Conservation (phyloP, 371 early-diverging fungal species). For the Mortierella sp. region DNA sequence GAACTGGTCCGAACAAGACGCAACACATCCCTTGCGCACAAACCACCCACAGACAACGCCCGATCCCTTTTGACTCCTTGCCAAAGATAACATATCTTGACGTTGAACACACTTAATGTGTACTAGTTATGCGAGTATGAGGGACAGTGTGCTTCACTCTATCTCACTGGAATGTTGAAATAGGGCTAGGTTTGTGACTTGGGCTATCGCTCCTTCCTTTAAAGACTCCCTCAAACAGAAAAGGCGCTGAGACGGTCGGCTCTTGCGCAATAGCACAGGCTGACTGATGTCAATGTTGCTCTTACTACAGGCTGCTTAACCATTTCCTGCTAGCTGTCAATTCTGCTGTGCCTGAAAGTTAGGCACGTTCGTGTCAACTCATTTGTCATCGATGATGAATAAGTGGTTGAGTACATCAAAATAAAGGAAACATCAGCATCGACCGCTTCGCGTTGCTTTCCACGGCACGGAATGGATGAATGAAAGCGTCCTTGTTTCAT, state of each 20-base stretch:
- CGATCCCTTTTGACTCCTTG: background rate
- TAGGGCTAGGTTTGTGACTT: background rate
- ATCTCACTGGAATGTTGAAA: too few species aligned
- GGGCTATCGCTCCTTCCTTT: background rate
- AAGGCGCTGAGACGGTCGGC: background rate
- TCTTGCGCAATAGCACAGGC: background rate
- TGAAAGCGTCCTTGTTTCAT: background rate
- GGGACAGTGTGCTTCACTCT: background rate
- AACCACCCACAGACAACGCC: conserved; percentile 2
- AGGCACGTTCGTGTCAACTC: background rate
- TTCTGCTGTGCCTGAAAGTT: background rate
- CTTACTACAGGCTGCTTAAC: background rate
- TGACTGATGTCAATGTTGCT: background rate
- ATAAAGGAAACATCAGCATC: background rate
- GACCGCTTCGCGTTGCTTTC: background rate
- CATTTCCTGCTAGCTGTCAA: background rate
- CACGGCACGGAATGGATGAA: background rate
- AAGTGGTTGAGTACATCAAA: background rate
- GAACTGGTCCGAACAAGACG: background rate
- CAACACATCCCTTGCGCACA: background rate
- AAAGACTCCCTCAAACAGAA: background rate
- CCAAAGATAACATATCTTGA: background rate
- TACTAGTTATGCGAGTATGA: background rate
- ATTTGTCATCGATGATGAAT: background rate
- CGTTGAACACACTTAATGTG: background rate